Conservation (phyloP, 2,329 filamentous ascomycete genomes). For the Aspergillus flavus region DNA sequence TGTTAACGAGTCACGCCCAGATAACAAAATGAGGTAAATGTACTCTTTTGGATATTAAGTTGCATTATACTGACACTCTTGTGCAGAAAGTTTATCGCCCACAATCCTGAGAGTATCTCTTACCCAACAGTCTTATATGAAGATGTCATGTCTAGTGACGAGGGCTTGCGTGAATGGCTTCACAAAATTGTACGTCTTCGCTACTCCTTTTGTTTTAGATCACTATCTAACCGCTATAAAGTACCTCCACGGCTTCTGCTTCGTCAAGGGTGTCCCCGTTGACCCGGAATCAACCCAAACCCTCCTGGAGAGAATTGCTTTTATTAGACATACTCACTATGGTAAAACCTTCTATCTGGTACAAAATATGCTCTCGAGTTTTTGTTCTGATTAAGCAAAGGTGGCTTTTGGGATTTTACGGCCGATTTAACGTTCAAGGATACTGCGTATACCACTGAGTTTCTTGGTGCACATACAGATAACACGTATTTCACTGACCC, state of each 20-base stretch:
- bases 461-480: conserved; percentile 85
- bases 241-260: conserved; percentile 74
- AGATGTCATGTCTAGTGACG: conserved; percentile 61
- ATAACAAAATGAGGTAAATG: conserved; percentile 24
- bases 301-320: conserved; percentile 79
- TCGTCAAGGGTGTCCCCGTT: conserved; percentile 70
- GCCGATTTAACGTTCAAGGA: conserved; percentile 86
- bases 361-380: background rate
- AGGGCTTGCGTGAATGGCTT: conserved; percentile 64
- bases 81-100: conserved; percentile 43
- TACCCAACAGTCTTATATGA: conserved; percentile 65
- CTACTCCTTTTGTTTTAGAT: background rate
- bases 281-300: conserved; percentile 70
- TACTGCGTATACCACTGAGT: conserved; percentile 86
- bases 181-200: conserved; percentile 54
- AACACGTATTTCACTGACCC: conserved; percentile 96
- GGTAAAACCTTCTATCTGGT: conserved; percentile 56
- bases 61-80: background rate
- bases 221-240: conserved; percentile 37
- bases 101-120: conserved; percentile 37
- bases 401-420: conserved; percentile 82
- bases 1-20: background rate
- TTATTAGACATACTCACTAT: conserved; percentile 89
- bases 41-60: background rate
- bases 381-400: conserved; percentile 26